Percentiles rank a stretch among this genome's conserved stretches.
phyloP scores from a whole-genome alignment of 257 asterid genomes.

The Marsdenia floribunda region DNA sequence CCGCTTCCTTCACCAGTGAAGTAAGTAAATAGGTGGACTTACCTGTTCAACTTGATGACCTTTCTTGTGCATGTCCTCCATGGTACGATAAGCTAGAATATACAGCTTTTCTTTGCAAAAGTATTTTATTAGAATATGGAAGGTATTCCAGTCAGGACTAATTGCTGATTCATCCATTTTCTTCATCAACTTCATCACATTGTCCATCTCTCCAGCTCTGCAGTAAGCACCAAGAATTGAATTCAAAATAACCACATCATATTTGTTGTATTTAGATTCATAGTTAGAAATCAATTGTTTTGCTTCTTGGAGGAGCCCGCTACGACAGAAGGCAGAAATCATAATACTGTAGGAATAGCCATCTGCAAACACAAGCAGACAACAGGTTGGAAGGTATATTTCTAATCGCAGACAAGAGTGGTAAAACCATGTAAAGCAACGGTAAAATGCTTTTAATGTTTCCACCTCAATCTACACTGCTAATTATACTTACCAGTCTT shows the following conservation, averaged over 20 bases:
- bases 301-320: constrained; percentile 75
- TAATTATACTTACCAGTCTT: constrained; percentile 54
- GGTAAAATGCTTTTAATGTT: neutral
- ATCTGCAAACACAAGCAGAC: constrained; percentile 34
- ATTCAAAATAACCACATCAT: constrained; percentile 85
- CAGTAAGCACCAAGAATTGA: constrained; percentile 91
- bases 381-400: neutral
- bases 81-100: constrained; percentile 74
- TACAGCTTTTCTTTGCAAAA: constrained; percentile 79
- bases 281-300: constrained; percentile 70
- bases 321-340: constrained; percentile 90
- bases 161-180: constrained; percentile 83
- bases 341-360: constrained; percentile 94
- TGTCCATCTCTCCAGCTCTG: constrained; percentile 88
- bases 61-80: constrained; percentile 87
- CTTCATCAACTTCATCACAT: constrained; percentile 93
- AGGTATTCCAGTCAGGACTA: constrained; percentile 84
- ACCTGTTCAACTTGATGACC: constrained; percentile 93
- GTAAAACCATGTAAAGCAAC: constrained; percentile 1
- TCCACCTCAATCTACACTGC: neutral
- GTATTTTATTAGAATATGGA: constrained; percentile 70
- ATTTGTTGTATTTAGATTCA: constrained; percentile 72
- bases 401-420: neutral
- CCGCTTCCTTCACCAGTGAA: neutral
- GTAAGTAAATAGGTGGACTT: constrained; percentile 9